Evolutionary conservation across 2,329 filamentous ascomycete species (phyloP).

Genomic region (Penicillium thymicola): DNA sequence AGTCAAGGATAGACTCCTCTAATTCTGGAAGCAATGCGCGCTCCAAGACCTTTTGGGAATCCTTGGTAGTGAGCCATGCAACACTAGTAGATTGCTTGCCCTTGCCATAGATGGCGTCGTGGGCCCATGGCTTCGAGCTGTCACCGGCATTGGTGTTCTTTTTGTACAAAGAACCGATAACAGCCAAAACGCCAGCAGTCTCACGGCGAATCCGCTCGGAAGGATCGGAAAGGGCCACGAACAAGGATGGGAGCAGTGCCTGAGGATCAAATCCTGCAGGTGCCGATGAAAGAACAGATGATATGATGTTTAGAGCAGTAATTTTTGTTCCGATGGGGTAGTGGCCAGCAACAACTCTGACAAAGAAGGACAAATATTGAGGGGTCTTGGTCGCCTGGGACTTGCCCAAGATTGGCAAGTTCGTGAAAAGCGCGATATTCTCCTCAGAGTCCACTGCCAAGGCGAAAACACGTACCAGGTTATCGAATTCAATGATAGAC

Average conservation of each 20-base stretch:
- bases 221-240: constrained; percentile 71
- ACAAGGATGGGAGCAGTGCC: constrained; percentile 73
- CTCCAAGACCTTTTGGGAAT: constrained; percentile 60
- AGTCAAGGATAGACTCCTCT: constrained; percentile 83
- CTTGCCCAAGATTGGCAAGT: constrained; percentile 38
- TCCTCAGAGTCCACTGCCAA: constrained; percentile 31
- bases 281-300: constrained; percentile 52
- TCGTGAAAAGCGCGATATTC: constrained; percentile 34
- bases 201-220: constrained; percentile 73
- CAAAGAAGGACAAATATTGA: constrained; percentile 72
- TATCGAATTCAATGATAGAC: constrained; percentile 35
- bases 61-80: constrained; percentile 57
- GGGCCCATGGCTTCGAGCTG: constrained; percentile 55
- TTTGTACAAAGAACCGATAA: constrained; percentile 53
- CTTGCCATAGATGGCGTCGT: constrained; percentile 63
- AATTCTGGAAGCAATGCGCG: constrained; percentile 68
- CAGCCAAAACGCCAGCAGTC: constrained; percentile 64
- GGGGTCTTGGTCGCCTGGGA: constrained; percentile 54
- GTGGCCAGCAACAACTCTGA: constrained; percentile 69
- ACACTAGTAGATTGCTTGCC: constrained; percentile 47
- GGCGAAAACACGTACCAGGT: constrained; percentile 39
- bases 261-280: constrained; percentile 66
- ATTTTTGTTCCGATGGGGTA: constrained; percentile 67
- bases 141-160: constrained; percentile 44
- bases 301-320: constrained; percentile 65